Evolutionary conservation across 805 yeast genomes (phyloP), one percentile per base, ranked within the genome.

Genomic region (Groenewaldozyma salmanticensis): DNA sequence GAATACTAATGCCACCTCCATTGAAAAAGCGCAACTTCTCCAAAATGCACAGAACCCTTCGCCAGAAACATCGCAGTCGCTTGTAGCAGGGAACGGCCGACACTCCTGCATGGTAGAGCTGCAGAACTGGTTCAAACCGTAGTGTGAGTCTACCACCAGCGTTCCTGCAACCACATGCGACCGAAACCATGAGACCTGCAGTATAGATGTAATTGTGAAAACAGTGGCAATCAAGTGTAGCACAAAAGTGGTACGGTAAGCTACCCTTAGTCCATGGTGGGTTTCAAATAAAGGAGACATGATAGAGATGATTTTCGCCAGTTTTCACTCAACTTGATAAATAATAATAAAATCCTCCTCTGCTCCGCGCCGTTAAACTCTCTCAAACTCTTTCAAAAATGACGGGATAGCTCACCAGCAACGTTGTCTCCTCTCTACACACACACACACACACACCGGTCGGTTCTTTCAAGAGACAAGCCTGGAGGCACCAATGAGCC

Each of bases 31-130:
- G 2, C 54, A 49, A 4, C 57, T 53, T 17, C 50, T 41, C 62
- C 62, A 58, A 6, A 42, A 43, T 3, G 53, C 58, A 38, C 61
- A 57, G 27, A 55, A 53, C 42, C 11, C 43, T 39, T 21, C 41
- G 20, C 44, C 57, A 35, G 18, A 19, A 19, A 16, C 29, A 4
- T 40, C 49, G 47, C 38, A 55, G 33, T 24, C 43, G 33, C 15
- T 29, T 29, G 33, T 27, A 16, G 43, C 39, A 5, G 61, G 61
- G 33, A 57, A 57, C 27, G 43, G 38, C 4, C 38, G 29, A 33
- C 50, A 45, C 19, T 17, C 37, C 11, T 41, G 37, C 21, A 21
- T 24, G n/a, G 35, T 36, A 29, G 38, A 24, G 7, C 38, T 21
- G 37, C 52, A 45, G n/a, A 15, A 18, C 21, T 34, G 11, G 20